Conservation (phyloP, 495 filamentous ascomycete species). For the Bacidia gigantensis region DNA sequence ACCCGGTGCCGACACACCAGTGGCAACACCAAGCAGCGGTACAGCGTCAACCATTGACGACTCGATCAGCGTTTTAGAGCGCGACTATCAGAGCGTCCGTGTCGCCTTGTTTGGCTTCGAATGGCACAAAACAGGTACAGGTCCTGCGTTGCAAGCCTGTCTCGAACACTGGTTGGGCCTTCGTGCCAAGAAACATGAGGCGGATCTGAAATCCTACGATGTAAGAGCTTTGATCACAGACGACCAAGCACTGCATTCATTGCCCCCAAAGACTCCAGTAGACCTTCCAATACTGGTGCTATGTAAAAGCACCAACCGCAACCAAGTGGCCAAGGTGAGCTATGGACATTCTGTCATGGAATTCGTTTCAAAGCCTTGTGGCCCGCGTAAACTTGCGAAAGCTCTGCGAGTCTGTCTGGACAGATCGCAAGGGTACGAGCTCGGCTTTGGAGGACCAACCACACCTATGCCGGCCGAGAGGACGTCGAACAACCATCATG, state of each 20-base stretch:
- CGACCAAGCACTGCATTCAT: slow-evolving; percentile 17
- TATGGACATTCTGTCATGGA: slow-evolving; percentile 21
- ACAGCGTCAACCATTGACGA: slow-evolving; percentile 4
- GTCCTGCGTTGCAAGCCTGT: slow-evolving; percentile 19
- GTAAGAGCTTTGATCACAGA: slow-evolving; percentile 28
- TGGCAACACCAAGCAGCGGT: slow-evolving; percentile 15
- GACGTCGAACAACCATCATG: neutral
- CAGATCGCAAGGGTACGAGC: neutral
- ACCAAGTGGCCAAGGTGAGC: slow-evolving; percentile 3
- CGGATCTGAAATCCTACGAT: neutral
- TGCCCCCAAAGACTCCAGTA: neutral
- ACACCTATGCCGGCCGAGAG: neutral
- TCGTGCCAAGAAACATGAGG: slow-evolving; percentile 7
- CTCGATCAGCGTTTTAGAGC: slow-evolving; percentile 9
- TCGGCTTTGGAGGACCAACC: neutral
- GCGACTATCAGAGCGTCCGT: slow-evolving; percentile 3
- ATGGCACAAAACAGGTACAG: neutral
- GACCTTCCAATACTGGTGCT: slow-evolving; percentile 13
- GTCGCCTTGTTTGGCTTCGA: slow-evolving; percentile 24
- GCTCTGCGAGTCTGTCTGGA: slow-evolving; percentile 28
- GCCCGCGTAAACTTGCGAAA: slow-evolving; percentile 52
- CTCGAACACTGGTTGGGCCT: slow-evolving; percentile 35
- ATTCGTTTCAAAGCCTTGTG: slow-evolving; percentile 40
- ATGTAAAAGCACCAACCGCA: slow-evolving; percentile 15
- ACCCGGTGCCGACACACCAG: slow-evolving; percentile 10